Percentiles rank a stretch among this genome's conserved stretches.
phyloP scores from a whole-genome alignment of 2,329 filamentous ascomycete species.

The Fusarium veterinarium region DNA sequence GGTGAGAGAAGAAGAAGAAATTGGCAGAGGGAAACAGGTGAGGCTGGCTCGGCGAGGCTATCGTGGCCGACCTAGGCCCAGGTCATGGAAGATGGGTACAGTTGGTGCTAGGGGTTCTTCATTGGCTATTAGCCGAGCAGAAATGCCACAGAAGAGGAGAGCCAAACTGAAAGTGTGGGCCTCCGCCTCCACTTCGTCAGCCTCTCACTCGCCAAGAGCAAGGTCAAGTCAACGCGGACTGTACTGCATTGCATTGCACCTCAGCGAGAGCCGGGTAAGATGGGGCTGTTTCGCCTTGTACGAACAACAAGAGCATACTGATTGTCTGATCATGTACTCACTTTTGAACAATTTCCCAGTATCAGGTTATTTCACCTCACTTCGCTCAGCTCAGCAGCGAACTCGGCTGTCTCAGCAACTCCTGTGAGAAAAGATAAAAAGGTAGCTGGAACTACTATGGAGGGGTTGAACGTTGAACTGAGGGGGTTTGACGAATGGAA shows the following conservation, averaged over 20 bases:
- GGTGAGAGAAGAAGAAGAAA: slow-evolving; percentile 16
- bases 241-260: slow-evolving; percentile 5
- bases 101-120: slow-evolving; percentile 14
- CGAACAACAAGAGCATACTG: slow-evolving; percentile 20
- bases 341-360: slow-evolving; percentile 8
- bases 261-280: slow-evolving; percentile 27
- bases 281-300: slow-evolving; percentile 30
- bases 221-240: slow-evolving; percentile 7
- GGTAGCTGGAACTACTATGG: slow-evolving; percentile 12
- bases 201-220: slow-evolving; percentile 32
- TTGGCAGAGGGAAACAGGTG: slow-evolving; percentile 35
- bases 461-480: slow-evolving; percentile 15
- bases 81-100: slow-evolving; percentile 11
- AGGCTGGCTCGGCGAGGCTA: slow-evolving; percentile 48
- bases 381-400: not conserved
- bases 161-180: slow-evolving; percentile 10
- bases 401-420: not conserved
- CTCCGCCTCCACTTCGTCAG: slow-evolving; percentile 42
- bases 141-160: slow-evolving; percentile 19
- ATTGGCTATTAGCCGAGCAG: slow-evolving; percentile 47
- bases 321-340: slow-evolving; percentile 30
- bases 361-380: not conserved
- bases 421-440: not conserved
- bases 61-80: slow-evolving; percentile 31
- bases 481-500: slow-evolving; percentile 29